A percentile compares a stretch with the other conserved stretches of the same genome.
These are phyloP conservation scores for Neurospora sp. DNA, from an alignment of 495 filamentous ascomycete genomes.

Conservation along the genomic window DNA sequence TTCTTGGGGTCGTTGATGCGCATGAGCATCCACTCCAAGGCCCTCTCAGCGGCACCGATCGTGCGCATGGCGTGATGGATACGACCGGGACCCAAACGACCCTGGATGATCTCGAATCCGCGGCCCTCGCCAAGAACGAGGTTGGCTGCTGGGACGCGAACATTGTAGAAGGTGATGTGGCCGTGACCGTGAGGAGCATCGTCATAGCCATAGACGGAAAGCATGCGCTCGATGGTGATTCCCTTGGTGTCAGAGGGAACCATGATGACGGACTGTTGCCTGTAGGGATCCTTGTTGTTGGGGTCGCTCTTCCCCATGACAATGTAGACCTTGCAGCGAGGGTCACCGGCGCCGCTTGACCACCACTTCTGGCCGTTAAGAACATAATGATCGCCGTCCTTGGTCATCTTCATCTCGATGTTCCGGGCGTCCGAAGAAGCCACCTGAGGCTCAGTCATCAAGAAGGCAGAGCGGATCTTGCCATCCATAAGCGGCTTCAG, in stretches of 20 bases:
- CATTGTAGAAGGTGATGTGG: slow-evolving; percentile 77
- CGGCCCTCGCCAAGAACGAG: slow-evolving; percentile 82
- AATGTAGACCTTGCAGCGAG: slow-evolving; percentile 79
- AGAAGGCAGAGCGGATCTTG: slow-evolving; percentile 77
- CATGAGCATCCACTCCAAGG: slow-evolving; percentile 80
- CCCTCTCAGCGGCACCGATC: slow-evolving; percentile 76
- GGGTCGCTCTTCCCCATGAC: slow-evolving; percentile 84
- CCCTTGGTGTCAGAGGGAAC: slow-evolving; percentile 68
- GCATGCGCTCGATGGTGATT: slow-evolving; percentile 74
- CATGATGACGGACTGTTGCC: slow-evolving; percentile 81
- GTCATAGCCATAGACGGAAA: slow-evolving; percentile 87
- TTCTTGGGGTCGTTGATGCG: slow-evolving; percentile 83
- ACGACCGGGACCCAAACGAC: slow-evolving; percentile 79
- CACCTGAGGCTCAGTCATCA: slow-evolving; percentile 86
- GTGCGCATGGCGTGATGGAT: slow-evolving; percentile 93
- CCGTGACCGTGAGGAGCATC: slow-evolving; percentile 92
- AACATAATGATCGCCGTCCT: slow-evolving; percentile 72
- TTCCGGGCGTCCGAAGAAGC: slow-evolving; percentile 85
- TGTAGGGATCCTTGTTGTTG: slow-evolving; percentile 61
- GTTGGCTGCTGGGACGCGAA: slow-evolving; percentile 66
- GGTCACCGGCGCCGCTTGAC: slow-evolving; percentile 86
- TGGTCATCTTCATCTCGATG: slow-evolving; percentile 70
- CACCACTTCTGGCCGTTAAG: slow-evolving; percentile 97
- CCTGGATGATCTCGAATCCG: slow-evolving; percentile 96
- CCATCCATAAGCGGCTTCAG: slow-evolving; percentile 75